Percentiles rank a stretch among this genome's conserved stretches.
Evolutionary conservation across 2,329 filamentous ascomycete species (phyloP).

Genomic region (Trichoderma asperellum): DNA sequence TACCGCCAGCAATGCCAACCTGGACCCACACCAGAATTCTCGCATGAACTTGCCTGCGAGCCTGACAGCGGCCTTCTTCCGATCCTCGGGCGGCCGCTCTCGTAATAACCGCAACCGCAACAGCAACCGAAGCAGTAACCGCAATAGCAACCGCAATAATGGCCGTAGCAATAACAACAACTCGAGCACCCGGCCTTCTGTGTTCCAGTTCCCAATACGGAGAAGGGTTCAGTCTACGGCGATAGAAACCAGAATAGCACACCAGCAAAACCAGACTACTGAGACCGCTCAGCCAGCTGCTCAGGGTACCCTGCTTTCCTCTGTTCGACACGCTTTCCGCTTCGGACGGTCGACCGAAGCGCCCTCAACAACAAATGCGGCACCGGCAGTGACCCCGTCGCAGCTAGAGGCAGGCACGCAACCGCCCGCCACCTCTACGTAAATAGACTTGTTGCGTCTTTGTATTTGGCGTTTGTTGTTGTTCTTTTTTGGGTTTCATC

Average conservation of each 20-base stretch:
- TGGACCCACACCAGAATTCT: conserved; percentile 46
- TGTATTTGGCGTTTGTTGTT: not conserved
- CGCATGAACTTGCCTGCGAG: conserved; percentile 54
- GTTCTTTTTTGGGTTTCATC: not conserved
- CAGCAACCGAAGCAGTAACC: not conserved
- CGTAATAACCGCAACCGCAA: not conserved
- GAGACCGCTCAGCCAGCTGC: conserved; percentile 8
- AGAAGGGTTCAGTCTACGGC: conserved; percentile 1
- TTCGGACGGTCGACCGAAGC: conserved; percentile 39
- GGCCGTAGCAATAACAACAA: conserved; percentile 5
- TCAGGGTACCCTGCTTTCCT: conserved; percentile 38
- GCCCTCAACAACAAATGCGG: conserved; percentile 29
- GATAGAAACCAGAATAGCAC: not conserved
- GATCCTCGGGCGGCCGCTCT: conserved; percentile 29
- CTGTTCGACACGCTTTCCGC: conserved; percentile 41
- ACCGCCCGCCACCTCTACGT: conserved; percentile 29
- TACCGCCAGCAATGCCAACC: conserved; percentile 32
- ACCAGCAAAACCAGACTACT: conserved; percentile 3
- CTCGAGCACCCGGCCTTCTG: conserved; percentile 12
- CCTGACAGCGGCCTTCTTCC: conserved; percentile 48
- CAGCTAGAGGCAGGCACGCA: conserved; percentile 53
- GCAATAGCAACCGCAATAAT: not conserved
- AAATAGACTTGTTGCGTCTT: not conserved
- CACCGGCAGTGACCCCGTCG: conserved; percentile 47
- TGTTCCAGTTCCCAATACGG: conserved; percentile 11